phyloP scores from a whole-genome alignment of 2,329 filamentous ascomycete genomes.

The Leptographium radiaticola region DNA sequence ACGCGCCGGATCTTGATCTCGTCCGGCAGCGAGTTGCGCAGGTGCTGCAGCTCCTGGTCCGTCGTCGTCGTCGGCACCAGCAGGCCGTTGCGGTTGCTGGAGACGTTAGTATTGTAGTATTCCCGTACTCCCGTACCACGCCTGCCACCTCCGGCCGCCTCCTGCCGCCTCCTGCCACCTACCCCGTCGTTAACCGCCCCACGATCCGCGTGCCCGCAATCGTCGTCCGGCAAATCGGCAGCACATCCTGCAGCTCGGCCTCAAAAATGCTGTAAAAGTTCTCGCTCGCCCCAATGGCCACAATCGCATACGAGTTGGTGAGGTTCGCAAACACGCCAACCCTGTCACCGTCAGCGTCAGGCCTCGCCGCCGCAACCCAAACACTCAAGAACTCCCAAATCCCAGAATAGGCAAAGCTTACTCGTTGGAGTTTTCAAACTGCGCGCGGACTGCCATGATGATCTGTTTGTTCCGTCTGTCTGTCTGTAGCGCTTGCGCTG shows the following conservation, averaged over 20 bases:
- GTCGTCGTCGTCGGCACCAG: slow-evolving; percentile 92
- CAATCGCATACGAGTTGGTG: slow-evolving; percentile 92
- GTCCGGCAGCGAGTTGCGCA: slow-evolving; percentile 90
- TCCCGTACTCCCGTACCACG: no score
- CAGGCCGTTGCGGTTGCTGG: slow-evolving; percentile 86
- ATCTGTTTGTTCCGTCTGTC: neutral
- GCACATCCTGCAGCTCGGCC: slow-evolving; percentile 91
- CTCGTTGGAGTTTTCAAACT: slow-evolving; percentile 90
- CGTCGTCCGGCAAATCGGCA: slow-evolving; percentile 91
- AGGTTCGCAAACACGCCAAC: slow-evolving; percentile 94
- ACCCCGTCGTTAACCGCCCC: slow-evolving; percentile 87
- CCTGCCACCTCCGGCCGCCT: no score
- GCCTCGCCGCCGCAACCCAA: slow-evolving; percentile 5
- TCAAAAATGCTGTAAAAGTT: slow-evolving; percentile 99
- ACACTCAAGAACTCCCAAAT: no score
- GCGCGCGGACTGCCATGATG: slow-evolving; percentile 50
- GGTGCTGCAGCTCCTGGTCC: slow-evolving; percentile 94
- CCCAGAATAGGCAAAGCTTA: slow-evolving; percentile 30
- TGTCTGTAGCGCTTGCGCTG: no score
- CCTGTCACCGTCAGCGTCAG: slow-evolving; percentile 30
- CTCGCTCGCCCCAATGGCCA: slow-evolving; percentile 88
- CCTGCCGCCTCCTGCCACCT: no score
- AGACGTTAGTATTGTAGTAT: neutral
- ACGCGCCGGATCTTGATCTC: slow-evolving; percentile 89
- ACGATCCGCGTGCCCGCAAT: slow-evolving; percentile 96